Evolutionary conservation across 2,329 filamentous ascomycete genomes (phyloP), one percentile per base, ranked within the genome.

Genomic region (Fusarium sp.): DNA sequence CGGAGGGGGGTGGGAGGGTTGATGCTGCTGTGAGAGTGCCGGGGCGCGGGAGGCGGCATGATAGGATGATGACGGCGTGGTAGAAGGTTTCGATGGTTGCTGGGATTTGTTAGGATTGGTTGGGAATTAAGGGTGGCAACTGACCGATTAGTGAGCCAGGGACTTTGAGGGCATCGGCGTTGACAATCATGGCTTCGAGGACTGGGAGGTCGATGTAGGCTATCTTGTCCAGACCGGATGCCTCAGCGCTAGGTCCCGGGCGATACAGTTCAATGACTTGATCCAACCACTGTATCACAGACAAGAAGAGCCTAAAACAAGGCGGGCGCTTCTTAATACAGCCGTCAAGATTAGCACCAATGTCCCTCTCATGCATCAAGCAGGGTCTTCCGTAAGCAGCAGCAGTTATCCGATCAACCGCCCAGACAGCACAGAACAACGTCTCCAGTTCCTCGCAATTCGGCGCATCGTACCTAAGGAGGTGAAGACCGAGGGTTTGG

Each of bases 71-170:
- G 8, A 90, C 84, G 5, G 87, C 86, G 68, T 90, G 87, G 69
- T 90, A 90, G 17, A 90, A 83, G 1, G 86, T 83, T 67, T 90
- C 88, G 8, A 90, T 81, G 0, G 88, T 89, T 9, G 83, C 87
- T 88, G 37, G 6, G 7, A 7, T 5, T 2, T 26, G 56, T 79
- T 46, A 79, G 74, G 1, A 8, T 14, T 15, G 44, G 7, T 6
- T 22, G 10, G 1, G 45, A 6, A 7, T 10, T 19, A 4, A 1
- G 2, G 37, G 5, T 51, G 14, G 6, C 1, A 10, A 75, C 80
- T 65, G 64, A 87, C 85, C 84, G 11, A 88, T 80, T 10, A 86
- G 77, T 22, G 78, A 79, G 1, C 83, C 82, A 1, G 85, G 77
- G 7, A 85, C 80, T 48, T 82, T 82, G 28, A 84, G 78, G 0